Percentiles rank a stretch among this genome's conserved stretches.
These are phyloP conservation scores for Blumeriella jaapii DNA, from an alignment of 2,329 filamentous ascomycete genomes.

Conservation along the genomic window DNA sequence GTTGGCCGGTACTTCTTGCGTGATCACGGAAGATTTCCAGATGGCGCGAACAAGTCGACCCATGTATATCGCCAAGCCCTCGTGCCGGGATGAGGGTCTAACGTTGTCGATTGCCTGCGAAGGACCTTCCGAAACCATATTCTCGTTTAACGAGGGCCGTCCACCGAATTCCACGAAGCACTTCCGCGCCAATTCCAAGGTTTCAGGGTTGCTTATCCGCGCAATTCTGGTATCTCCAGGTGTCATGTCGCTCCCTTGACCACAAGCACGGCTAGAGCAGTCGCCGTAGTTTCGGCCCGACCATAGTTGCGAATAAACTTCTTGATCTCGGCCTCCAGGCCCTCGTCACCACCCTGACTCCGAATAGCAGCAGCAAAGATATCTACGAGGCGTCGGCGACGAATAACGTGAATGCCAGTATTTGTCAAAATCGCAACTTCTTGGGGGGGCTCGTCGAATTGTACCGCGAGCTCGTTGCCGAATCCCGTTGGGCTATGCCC, in stretches of 20 bases:
- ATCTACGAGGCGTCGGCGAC: conserved; percentile 76
- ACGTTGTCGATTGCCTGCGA: conserved; percentile 70
- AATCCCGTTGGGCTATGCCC: conserved; percentile 62
- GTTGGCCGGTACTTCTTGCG: conserved; percentile 33
- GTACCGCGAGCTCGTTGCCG: conserved; percentile 91
- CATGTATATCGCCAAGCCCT: conserved; percentile 79
- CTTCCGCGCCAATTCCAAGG: conserved; percentile 72
- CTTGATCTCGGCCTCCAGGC: conserved; percentile 68
- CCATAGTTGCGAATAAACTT: conserved; percentile 81
- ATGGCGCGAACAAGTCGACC: conserved; percentile 77
- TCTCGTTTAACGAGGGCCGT: conserved; percentile 73
- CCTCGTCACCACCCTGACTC: conserved; percentile 62
- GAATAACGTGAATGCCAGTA: conserved; percentile 76
- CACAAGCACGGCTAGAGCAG: conserved; percentile 85
- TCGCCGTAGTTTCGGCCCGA: conserved; percentile 76
- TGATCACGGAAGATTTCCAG: conserved; percentile 73
- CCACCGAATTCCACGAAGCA: conserved; percentile 91
- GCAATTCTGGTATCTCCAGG: conserved; percentile 63
- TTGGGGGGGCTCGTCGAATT: conserved; percentile 72
- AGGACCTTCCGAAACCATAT: conserved; percentile 47
- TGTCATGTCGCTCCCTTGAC: conserved; percentile 67
- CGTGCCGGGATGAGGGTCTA: conserved; percentile 76
- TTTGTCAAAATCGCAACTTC: conserved; percentile 91
- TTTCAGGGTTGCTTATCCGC: conserved; percentile 66
- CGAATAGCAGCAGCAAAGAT: conserved; percentile 78